A percentile compares a stretch with the other conserved stretches of the same genome.
Evolutionary conservation across 2,329 filamentous ascomycete genomes (phyloP).

Genomic region (Aphanocladium album): DNA sequence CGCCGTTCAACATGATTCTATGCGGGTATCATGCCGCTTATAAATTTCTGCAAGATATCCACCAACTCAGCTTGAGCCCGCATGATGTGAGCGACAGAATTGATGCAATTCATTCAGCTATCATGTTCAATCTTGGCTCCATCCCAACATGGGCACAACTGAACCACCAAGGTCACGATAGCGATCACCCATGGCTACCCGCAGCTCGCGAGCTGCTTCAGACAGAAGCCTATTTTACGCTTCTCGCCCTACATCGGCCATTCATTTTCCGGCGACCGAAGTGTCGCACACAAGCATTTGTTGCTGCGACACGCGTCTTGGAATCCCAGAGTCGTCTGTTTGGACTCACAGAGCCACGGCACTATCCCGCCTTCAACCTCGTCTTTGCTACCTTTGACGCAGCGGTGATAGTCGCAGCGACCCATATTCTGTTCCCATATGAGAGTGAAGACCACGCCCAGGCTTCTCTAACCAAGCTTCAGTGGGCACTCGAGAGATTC

Average conservation of each 20-base stretch:
- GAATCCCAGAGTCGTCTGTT: constrained; percentile 13
- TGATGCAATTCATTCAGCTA: not conserved
- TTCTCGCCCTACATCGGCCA: constrained; percentile 13
- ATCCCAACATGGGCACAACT: not conserved
- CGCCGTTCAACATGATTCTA: constrained; percentile 8
- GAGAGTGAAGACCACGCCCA: constrained; percentile 5
- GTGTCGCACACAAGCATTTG: constrained; percentile 8
- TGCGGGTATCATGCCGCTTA: constrained; percentile 14
- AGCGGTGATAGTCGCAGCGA: constrained; percentile 12
- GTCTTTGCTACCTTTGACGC: constrained; percentile 15
- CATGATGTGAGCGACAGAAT: not conserved
- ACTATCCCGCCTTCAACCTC: constrained; percentile 7
- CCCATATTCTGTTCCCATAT: constrained; percentile 11
- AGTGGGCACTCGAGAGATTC: not conserved
- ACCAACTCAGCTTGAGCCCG: not conserved
- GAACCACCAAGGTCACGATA: not conserved
- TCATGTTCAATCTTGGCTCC: not conserved
- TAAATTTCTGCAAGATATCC: constrained; percentile 10
- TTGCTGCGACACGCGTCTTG: constrained; percentile 5
- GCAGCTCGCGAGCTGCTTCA: constrained; percentile 9
- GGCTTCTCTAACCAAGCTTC: not conserved
- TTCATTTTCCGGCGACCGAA: not conserved
- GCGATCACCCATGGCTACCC: constrained; percentile 4
- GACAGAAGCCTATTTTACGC: constrained; percentile 12
- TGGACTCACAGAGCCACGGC: not conserved